Evolutionary conservation across 1,139 yeast genomes (phyloP).

Genomic region (Yamadazyma pseudoaaseri): DNA sequence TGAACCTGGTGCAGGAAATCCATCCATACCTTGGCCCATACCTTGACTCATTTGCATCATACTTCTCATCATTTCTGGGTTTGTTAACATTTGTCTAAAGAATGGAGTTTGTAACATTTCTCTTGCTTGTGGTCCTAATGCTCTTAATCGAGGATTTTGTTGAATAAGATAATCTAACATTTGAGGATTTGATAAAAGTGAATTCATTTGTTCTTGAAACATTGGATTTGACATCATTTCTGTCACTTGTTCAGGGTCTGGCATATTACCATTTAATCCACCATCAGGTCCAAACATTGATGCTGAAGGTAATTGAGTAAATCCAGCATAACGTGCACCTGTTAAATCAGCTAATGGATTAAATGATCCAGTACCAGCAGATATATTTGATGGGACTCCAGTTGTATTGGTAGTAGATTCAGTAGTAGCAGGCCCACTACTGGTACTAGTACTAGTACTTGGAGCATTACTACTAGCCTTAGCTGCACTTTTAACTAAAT

Average conservation of each 20-base stretch:
- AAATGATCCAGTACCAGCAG: conserved; percentile 87
- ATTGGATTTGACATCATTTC: conserved; percentile 78
- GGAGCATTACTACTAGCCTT: conserved; percentile 20
- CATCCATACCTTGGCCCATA: conserved; percentile 31
- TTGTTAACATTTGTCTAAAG: conserved; percentile 80
- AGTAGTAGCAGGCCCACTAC: conserved; percentile 19
- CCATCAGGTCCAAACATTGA: conserved; percentile 95
- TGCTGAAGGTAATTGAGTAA: conserved; percentile 81
- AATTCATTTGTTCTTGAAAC: conserved; percentile 77
- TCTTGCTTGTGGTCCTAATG: conserved; percentile 88
- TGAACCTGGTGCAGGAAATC: no score
- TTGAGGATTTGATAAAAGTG: conserved; percentile 74
- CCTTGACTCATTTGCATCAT: conserved; percentile 71
- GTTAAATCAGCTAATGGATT: conserved; percentile 91
- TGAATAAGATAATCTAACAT: conserved; percentile 82
- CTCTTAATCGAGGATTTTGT: conserved; percentile 79
- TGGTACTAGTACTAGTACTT: conserved; percentile 17
- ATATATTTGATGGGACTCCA: conserved; percentile 67
- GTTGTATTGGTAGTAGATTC: conserved; percentile 14
- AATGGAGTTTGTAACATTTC: conserved; percentile 81
- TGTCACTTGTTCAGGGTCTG: conserved; percentile 72
- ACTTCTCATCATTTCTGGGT: conserved; percentile 82
- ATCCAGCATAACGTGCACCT: conserved; percentile 95
- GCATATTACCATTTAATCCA: conserved; percentile 68
- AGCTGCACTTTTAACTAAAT: conserved; percentile 71